Percentiles rank a stretch among this genome's conserved stretches.
phyloP scores from a whole-genome alignment of 148 eudicot genomes.

The Nyssa sinensis region DNA sequence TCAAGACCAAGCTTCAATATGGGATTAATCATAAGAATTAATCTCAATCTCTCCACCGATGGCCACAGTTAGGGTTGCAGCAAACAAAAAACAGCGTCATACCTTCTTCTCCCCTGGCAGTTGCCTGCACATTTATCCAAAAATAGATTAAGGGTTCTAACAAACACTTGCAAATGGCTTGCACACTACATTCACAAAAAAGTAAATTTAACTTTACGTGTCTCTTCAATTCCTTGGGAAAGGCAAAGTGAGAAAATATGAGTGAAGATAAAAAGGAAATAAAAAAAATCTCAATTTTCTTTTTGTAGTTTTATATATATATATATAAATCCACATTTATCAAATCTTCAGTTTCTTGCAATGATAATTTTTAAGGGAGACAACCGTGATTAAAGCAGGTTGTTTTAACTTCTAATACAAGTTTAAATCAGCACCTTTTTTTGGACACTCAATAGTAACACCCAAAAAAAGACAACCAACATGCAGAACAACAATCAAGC shows the following conservation, averaged over 20 bases:
- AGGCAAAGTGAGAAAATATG: neutral
- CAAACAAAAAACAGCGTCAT: conserved; percentile 89
- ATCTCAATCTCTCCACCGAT: conserved; percentile 76
- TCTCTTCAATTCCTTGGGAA: neutral
- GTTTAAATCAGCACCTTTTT: too few relatives aligned
- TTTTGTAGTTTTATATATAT: too few relatives aligned
- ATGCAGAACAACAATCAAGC: too few relatives aligned
- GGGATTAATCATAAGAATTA: neutral
- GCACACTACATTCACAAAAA: neutral
- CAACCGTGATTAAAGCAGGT: neutral
- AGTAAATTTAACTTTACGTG: neutral
- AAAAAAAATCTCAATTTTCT: too few relatives aligned
- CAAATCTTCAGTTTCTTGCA: neutral
- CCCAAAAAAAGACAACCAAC: too few relatives aligned
- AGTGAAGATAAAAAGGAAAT: neutral
- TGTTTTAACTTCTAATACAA: too few relatives aligned
- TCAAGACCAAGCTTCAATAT: too few relatives aligned
- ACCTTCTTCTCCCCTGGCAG: conserved; percentile 90
- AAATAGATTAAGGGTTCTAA: neutral
- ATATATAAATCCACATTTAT: too few relatives aligned
- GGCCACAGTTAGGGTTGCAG: conserved; percentile 88
- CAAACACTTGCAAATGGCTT: neutral
- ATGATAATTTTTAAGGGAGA: neutral
- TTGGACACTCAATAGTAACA: too few relatives aligned
- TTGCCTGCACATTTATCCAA: conserved; percentile 48